Evolutionary conservation across 1,284 basidiomycete species (phyloP).

Genomic region (Peniophora sp.): DNA sequence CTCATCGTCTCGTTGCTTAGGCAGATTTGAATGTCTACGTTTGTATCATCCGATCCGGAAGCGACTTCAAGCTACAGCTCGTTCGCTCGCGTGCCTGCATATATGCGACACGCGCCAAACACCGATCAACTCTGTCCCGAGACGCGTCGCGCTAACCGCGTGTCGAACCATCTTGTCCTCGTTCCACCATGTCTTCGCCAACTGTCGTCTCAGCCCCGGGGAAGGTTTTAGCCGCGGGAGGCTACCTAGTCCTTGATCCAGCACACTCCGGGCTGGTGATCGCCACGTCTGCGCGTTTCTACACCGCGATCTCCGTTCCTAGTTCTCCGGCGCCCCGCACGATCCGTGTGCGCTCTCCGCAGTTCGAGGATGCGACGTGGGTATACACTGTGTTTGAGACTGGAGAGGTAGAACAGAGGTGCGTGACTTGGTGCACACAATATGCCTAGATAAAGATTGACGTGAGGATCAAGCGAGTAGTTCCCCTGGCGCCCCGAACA

Average conservation of each 20-base stretch:
- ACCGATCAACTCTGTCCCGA: too few species aligned
- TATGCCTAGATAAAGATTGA: conserved; percentile 4
- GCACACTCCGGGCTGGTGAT: conserved; percentile 79
- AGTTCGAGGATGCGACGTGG: conserved; percentile 83
- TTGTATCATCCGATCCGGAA: too few species aligned
- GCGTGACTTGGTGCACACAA: background rate
- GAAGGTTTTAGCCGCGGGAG: conserved; percentile 91
- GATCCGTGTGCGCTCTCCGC: conserved; percentile 82
- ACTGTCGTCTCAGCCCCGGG: conserved; percentile 87
- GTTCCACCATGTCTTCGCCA: conserved; percentile 26
- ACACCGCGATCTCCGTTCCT: conserved; percentile 52
- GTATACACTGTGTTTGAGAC: conserved; percentile 35
- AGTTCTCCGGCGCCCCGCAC: conserved; percentile 18
- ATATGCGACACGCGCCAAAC: too few species aligned
- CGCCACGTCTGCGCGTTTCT: conserved; percentile 91
- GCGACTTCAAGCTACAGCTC: too few species aligned
- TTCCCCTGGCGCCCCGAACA: conserved; percentile 49
- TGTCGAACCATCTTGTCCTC: background rate
- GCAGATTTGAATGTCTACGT: too few species aligned
- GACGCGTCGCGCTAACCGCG: too few species aligned
- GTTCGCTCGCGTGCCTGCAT: too few species aligned
- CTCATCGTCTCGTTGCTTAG: too few species aligned
- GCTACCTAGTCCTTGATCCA: conserved; percentile 89
- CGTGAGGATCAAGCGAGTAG: conserved; percentile 4
- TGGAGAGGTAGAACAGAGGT: conserved; percentile 10